Percentiles rank a stretch among this genome's conserved stretches.
Evolutionary conservation across 306 rosid species (phyloP).

Genomic region (Neltuma alba): DNA sequence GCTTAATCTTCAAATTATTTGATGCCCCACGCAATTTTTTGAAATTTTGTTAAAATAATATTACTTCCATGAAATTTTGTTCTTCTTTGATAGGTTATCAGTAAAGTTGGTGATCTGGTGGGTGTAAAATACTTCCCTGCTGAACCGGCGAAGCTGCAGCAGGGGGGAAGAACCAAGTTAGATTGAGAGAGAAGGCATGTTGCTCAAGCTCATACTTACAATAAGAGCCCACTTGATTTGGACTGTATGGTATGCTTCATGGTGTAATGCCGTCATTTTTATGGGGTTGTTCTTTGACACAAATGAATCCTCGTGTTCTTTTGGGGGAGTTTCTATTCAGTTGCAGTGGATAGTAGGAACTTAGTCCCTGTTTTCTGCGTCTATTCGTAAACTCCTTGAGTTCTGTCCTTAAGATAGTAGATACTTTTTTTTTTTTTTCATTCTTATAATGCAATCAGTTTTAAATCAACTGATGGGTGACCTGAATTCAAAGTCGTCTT

Average conservation of each 20-base stretch:
- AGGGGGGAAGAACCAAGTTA: background rate
- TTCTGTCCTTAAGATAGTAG: background rate
- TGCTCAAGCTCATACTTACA: background rate
- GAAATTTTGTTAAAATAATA: background rate
- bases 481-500: background rate
- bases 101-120: slow-evolving; percentile 71
- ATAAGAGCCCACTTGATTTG: slow-evolving; percentile 1
- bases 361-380: background rate
- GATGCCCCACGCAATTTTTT: background rate
- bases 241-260: background rate
- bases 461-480: background rate
- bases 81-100: slow-evolving; percentile 52
- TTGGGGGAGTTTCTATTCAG: slow-evolving; percentile 19
- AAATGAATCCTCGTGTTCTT: background rate
- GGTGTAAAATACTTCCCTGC: slow-evolving; percentile 85
- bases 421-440: background rate
- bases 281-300: background rate
- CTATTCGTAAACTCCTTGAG: background rate
- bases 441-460: background rate
- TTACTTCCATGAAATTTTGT: background rate
- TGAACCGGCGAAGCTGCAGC: slow-evolving; percentile 39
- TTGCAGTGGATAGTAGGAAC: background rate
- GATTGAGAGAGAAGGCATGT: background rate
- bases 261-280: background rate
- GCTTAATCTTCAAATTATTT: background rate